A percentile compares a stretch with the other conserved stretches of the same genome.
Evolutionary conservation across 192 early-diverging fungal species (phyloP).

Genomic region (Backusella liffmaniae): DNA sequence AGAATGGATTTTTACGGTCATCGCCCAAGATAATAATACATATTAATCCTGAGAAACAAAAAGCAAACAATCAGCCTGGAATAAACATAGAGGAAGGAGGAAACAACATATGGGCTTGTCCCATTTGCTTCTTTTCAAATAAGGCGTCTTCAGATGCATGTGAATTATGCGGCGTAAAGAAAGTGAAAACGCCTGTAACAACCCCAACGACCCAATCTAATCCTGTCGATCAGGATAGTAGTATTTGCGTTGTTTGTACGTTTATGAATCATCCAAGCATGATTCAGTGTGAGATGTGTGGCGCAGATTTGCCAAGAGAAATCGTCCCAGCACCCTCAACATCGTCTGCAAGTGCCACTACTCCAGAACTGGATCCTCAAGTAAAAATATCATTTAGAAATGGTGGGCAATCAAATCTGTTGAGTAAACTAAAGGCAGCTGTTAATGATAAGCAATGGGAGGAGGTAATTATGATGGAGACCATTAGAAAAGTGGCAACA

Average conservation of each 20-base stretch:
- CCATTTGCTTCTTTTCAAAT: conserved; percentile 53
- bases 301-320: conserved; percentile 51
- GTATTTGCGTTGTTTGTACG: conserved; percentile 76
- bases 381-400: conserved; percentile 80
- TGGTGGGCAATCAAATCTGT: conserved; percentile 66
- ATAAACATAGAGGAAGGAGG: background rate
- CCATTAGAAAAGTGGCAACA: background rate
- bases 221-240: conserved; percentile 3
- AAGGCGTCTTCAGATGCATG: conserved; percentile 43
- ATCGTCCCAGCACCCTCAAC: conserved; percentile 24
- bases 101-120: conserved; percentile 47
- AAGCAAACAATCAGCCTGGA: background rate
- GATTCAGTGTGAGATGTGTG: conserved; percentile 85
- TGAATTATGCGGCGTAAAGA: conserved; percentile 56
- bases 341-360: conserved; percentile 34
- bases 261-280: conserved; percentile 86
- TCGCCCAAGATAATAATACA: conserved; percentile 69
- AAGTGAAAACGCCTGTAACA: background rate
- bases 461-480: conserved; percentile 26
- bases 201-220: background rate
- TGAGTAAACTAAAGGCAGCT: conserved; percentile 59
- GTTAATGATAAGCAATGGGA: conserved; percentile 66
- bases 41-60: conserved; percentile 17
- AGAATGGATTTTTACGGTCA: conserved; percentile 53
- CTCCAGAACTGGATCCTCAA: background rate